Evolutionary conservation across 257 asterid species (phyloP).

Genomic region (Datura wrightii): DNA sequence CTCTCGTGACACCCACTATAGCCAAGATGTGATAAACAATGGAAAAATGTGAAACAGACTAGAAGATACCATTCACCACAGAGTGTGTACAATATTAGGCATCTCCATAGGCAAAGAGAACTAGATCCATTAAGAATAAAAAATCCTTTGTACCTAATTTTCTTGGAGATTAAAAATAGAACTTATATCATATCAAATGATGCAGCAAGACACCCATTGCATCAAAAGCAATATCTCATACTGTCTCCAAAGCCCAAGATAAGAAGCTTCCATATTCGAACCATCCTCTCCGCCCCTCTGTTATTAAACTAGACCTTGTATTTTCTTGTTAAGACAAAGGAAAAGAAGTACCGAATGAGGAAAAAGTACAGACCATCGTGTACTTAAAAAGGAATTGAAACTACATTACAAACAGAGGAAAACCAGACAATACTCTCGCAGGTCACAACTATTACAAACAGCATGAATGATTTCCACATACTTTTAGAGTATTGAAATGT

Average conservation of each 20-base stretch:
- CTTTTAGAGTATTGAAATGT: background rate
- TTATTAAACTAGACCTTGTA: no score
- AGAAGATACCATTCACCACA: background rate
- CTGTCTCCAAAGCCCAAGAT: no score
- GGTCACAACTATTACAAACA: background rate
- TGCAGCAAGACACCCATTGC: no score
- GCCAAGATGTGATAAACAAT: background rate
- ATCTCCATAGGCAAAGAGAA: background rate
- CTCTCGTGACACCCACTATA: no score
- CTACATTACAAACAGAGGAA: background rate
- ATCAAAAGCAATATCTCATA: no score
- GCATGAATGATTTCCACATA: background rate
- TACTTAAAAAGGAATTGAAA: background rate
- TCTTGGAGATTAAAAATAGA: no score
- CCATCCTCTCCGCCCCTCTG: no score
- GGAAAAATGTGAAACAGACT: background rate
- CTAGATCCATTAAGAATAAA: no score
- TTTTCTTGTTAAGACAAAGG: background rate
- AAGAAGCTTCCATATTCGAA: no score
- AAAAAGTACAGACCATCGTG: background rate
- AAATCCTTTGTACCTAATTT: no score
- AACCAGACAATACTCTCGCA: background rate
- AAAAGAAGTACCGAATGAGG: background rate
- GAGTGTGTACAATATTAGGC: background rate
- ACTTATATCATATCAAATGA: no score